Evolutionary conservation across 2,329 filamentous ascomycete genomes (phyloP).

Genomic region (Cladosporium sp.): DNA sequence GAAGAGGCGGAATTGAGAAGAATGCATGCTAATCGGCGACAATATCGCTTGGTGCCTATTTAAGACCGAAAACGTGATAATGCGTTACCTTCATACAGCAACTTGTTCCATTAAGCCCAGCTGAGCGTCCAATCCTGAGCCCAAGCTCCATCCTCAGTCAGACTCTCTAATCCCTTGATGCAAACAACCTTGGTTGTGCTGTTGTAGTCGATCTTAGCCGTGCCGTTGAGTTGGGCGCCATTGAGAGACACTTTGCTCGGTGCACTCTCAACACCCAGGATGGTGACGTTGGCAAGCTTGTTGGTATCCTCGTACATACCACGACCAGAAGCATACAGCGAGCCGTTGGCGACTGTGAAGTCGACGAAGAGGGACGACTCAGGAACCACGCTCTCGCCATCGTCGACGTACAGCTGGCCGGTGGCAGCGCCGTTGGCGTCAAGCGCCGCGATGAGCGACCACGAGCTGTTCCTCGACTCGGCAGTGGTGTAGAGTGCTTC

Average conservation of each 20-base stretch:
- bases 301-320: constrained; percentile 60
- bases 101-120: background rate
- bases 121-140: constrained; percentile 55
- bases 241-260: constrained; percentile 54
- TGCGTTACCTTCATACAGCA: background rate
- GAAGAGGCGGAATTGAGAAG: too few relatives aligned
- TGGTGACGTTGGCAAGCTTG: constrained; percentile 60
- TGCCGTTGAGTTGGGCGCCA: constrained; percentile 19
- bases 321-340: constrained; percentile 50
- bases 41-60: background rate
- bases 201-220: constrained; percentile 48
- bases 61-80: background rate
- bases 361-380: constrained; percentile 56
- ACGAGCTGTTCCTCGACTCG: constrained; percentile 63
- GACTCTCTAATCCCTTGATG: constrained; percentile 51
- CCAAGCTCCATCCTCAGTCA: constrained; percentile 59
- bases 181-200: constrained; percentile 50
- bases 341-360: constrained; percentile 43
- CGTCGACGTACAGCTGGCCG: constrained; percentile 70
- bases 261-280: constrained; percentile 56
- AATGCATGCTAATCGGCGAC: too few relatives aligned
- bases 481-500: constrained; percentile 67
- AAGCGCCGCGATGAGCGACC: constrained; percentile 66
- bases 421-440: constrained; percentile 55
- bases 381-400: constrained; percentile 66